phyloP scores from a whole-genome alignment of 306 rosid genomes.

The Lathyrus aphaca region DNA sequence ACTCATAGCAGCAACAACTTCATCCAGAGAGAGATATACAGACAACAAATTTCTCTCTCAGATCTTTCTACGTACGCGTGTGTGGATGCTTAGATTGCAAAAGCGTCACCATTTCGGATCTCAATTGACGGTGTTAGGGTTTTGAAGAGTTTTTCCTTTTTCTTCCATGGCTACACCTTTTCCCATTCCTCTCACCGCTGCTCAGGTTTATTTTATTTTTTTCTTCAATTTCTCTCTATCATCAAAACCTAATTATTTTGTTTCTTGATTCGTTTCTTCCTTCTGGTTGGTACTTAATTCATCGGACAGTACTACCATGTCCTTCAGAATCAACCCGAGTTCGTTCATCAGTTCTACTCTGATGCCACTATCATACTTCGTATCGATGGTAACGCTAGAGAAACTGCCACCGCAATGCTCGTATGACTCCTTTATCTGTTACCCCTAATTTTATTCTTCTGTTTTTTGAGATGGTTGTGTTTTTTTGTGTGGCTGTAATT shows the following conservation, averaged over 20 bases:
- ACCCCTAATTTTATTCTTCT: not conserved
- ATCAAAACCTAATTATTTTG: not conserved
- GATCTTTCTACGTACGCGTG: not conserved
- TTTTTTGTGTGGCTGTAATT: not conserved
- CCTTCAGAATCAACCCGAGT: conserved; percentile 86
- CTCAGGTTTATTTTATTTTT: conserved; percentile 63
- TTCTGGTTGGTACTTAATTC: conserved; percentile 92
- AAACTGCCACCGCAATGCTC: conserved; percentile 81
- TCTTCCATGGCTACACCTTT: conserved; percentile 74
- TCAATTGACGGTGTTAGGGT: conserved; percentile 50
- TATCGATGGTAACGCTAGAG: conserved; percentile 69
- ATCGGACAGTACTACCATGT: conserved; percentile 96
- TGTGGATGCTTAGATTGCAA: conserved; percentile 4
- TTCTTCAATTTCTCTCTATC: not conserved
- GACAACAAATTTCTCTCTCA: not conserved
- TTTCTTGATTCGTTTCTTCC: not conserved
- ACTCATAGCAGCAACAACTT: conserved; percentile 12
- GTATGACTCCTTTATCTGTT: conserved; percentile 38
- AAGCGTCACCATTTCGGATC: conserved; percentile 47
- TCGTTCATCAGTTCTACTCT: conserved; percentile 90
- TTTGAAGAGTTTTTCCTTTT: conserved; percentile 50
- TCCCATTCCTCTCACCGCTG: conserved; percentile 79
- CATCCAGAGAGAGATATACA: conserved; percentile 16
- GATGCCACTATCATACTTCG: conserved; percentile 91
- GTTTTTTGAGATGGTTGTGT: not conserved